Percentiles rank a stretch among this genome's conserved stretches.
These are phyloP conservation scores for Aspergillus oerlinghausenensis DNA, from an alignment of 2,329 filamentous ascomycete species.

Conservation along the genomic window DNA sequence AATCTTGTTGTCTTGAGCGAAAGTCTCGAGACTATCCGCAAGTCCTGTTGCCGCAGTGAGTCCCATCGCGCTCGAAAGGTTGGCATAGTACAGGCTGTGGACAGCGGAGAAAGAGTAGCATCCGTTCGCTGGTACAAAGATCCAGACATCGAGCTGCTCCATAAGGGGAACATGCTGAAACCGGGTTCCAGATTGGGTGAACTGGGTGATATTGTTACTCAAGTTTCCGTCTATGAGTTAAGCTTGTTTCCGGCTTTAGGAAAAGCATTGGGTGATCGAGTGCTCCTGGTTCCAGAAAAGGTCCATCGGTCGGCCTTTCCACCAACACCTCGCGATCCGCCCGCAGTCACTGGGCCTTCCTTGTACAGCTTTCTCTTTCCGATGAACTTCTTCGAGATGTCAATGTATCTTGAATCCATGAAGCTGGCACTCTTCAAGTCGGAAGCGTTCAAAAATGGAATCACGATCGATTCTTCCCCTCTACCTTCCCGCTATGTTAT, in stretches of 20 bases:
- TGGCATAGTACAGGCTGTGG: slow-evolving; percentile 54
- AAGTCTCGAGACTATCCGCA: slow-evolving; percentile 17
- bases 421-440: slow-evolving; percentile 12
- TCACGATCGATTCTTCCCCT: slow-evolving; percentile 11
- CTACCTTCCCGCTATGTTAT: slow-evolving; percentile 14
- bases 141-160: slow-evolving; percentile 33
- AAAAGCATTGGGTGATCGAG: slow-evolving; percentile 50
- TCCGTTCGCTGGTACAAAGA: slow-evolving; percentile 51
- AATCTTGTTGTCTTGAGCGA: slow-evolving; percentile 51
- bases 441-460: slow-evolving; percentile 19
- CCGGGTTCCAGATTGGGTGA: slow-evolving; percentile 41
- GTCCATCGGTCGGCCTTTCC: slow-evolving; percentile 12
- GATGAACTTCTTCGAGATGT: slow-evolving; percentile 7
- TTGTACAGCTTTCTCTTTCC: slow-evolving; percentile 13
- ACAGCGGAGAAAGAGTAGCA: slow-evolving; percentile 53
- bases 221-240: slow-evolving; percentile 58
- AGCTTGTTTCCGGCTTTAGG: slow-evolving; percentile 46
- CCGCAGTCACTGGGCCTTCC: slow-evolving; percentile 7
- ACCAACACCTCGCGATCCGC: background rate
- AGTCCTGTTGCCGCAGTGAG: background rate
- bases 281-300: slow-evolving; percentile 41
- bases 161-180: slow-evolving; percentile 33
- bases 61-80: slow-evolving; percentile 41
- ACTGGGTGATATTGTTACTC: slow-evolving; percentile 40
- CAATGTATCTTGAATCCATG: slow-evolving; percentile 14